Evolutionary conservation across 2,329 filamentous ascomycete species (phyloP), one percentile per base, ranked within the genome.

Genomic region (Monosporascus sp.): DNA sequence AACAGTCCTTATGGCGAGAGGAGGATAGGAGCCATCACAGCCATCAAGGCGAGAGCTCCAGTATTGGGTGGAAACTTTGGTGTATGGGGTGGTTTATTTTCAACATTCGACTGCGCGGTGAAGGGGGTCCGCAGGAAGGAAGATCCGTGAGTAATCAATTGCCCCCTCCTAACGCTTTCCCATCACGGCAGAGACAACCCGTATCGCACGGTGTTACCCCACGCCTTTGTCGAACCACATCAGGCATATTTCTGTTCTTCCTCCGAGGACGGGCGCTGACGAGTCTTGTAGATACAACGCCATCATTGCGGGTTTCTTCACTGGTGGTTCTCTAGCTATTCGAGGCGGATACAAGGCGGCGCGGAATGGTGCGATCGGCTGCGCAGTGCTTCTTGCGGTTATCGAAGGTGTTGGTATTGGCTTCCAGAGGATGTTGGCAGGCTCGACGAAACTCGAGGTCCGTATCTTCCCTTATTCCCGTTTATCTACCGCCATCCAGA

Each of bases 321-420:
- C 94, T 5, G 92, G 91, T 66, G 94, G 94, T 63, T 85, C 93
- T 31, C 81, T 99, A 37, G 94, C 94, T 50, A 86, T 97, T 58
- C 85, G 94, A 75, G 94, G 94, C 65, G 94, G 94, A 55, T 87
- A 88, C 72, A 92, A 90, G 78, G 91, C 93, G 22, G 91, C 94
- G 59, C 82, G 94, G 65, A 97, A 97, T 74, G 92, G 91, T 56
- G 94, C 94, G 58, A 97, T 99, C 66, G 94, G 93, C 63, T 97
- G 94, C 72, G 94, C 91, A 26, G 89, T 96, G 60, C 82, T 99
- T 66, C 79, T 99, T 46, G 94, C 90, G 49, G 93, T 99, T 60
- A 97, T 99, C 59, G 93, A 99, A 74, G 93, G 94, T 65, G 94
- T 97, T 52, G 93, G 93, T 64, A 97, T 99, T 68, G 92, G 89